phyloP scores from a whole-genome alignment of 495 filamentous ascomycete species.

The Penicillium mononematosum region DNA sequence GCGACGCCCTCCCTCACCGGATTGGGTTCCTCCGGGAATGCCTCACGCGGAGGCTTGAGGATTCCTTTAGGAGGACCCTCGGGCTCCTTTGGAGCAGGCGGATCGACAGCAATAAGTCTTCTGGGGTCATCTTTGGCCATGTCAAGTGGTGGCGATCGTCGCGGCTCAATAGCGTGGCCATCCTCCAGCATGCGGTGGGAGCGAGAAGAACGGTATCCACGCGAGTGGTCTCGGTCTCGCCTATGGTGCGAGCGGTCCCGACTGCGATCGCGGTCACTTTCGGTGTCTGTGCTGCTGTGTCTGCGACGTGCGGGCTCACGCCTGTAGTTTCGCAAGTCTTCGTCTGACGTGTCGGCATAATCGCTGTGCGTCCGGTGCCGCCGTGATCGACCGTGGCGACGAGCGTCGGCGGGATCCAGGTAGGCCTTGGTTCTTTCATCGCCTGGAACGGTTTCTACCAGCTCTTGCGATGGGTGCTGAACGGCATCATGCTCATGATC shows the following conservation, averaged over 20 bases:
- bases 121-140: slow-evolving; percentile 26
- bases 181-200: slow-evolving; percentile 25
- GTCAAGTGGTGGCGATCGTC: slow-evolving; percentile 15
- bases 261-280: slow-evolving; percentile 19
- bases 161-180: slow-evolving; percentile 12
- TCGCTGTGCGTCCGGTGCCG: slow-evolving; percentile 31
- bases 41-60: slow-evolving; percentile 66
- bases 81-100: slow-evolving; percentile 32
- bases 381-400: slow-evolving; percentile 31
- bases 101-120: slow-evolving; percentile 33
- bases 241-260: slow-evolving; percentile 19
- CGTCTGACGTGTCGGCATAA: slow-evolving; percentile 38
- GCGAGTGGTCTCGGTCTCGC: slow-evolving; percentile 11
- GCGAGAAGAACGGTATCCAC: slow-evolving; percentile 28
- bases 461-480: slow-evolving; percentile 18
- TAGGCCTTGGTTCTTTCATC: slow-evolving; percentile 20
- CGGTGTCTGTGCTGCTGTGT: slow-evolving; percentile 28
- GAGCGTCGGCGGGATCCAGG: slow-evolving; percentile 21
- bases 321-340: slow-evolving; percentile 39
- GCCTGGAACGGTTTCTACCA: slow-evolving; percentile 3
- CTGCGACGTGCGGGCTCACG: slow-evolving; percentile 31
- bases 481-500: slow-evolving; percentile 10
- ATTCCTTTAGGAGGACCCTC: slow-evolving; percentile 62
- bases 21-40: slow-evolving; percentile 76
- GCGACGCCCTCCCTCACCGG: slow-evolving; percentile 85